Percentiles rank a stretch among this genome's conserved stretches.
phyloP scores from a whole-genome alignment of 352 stramenopile genomes.

The Halophytophthora polymorphica region DNA sequence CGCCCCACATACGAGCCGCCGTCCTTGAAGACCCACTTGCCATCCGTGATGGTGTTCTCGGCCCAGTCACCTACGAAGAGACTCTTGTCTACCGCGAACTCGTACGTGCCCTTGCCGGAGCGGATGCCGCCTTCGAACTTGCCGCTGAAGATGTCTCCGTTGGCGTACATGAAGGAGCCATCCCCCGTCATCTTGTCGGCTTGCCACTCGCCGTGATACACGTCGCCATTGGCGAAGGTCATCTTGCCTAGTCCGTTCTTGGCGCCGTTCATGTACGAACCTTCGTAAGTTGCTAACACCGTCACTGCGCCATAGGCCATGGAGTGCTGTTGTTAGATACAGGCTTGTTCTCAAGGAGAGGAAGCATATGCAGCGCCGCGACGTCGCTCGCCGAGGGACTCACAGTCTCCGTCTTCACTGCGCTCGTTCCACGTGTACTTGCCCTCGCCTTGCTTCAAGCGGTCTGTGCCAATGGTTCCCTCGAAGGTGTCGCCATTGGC shows the following conservation, averaged over 20 bases:
- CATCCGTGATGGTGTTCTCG: constrained; percentile 82
- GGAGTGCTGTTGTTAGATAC: neutral
- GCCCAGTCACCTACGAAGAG: constrained; percentile 86
- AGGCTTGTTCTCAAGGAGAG: neutral
- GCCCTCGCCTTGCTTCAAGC: constrained; percentile 80
- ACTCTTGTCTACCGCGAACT: constrained; percentile 81
- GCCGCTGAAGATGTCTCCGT: constrained; percentile 90
- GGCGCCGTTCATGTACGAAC: constrained; percentile 80
- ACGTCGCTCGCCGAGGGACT: constrained; percentile 2
- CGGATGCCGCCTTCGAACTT: constrained; percentile 81
- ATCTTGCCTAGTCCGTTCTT: constrained; percentile 90
- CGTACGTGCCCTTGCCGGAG: constrained; percentile 85
- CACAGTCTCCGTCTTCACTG: constrained; percentile 62
- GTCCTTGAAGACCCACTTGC: constrained; percentile 91
- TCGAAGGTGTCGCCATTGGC: constrained; percentile 90
- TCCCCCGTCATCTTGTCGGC: constrained; percentile 85
- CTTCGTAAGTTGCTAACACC: constrained; percentile 79
- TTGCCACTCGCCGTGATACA: constrained; percentile 89
- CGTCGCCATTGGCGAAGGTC: constrained; percentile 88
- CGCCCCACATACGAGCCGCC: constrained; percentile 75
- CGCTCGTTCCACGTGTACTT: constrained; percentile 88
- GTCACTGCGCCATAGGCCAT: constrained; percentile 35
- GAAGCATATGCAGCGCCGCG: neutral
- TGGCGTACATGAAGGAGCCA: constrained; percentile 90
- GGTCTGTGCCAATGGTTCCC: constrained; percentile 73